Conservation (phyloP, 768 basidiomycete species). For the Rhodotorula kratochvilovae region DNA sequence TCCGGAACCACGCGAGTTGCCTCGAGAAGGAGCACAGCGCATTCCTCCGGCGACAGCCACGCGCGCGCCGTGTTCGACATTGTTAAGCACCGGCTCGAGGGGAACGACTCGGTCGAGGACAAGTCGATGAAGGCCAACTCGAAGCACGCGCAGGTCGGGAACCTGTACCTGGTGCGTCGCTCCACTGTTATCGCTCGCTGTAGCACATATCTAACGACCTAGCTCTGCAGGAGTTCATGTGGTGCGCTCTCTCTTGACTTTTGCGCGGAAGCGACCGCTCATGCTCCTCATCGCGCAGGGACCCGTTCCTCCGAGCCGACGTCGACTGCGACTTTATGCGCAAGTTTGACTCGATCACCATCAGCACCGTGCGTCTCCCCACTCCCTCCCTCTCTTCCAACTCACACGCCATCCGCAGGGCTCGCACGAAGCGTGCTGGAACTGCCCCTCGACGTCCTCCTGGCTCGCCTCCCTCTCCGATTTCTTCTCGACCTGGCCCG, state of each 20-base stretch:
- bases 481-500: not conserved
- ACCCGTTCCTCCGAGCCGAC: conserved; percentile 9
- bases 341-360: conserved; percentile 19
- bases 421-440: not conserved
- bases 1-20: conserved; percentile 18
- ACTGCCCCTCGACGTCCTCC: not conserved
- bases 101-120: conserved; percentile 20
- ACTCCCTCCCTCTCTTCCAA: not conserved
- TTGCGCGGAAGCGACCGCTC: too few relatives aligned
- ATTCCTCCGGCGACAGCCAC: conserved; percentile 24
- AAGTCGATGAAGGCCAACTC: conserved; percentile 12
- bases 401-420: not conserved
- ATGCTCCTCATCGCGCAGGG: not conserved
- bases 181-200: too few relatives aligned
- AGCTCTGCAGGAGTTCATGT: not conserved
- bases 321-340: conserved; percentile 10
- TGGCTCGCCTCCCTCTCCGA: not conserved
- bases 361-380: conserved; percentile 2
- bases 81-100: conserved; percentile 9
- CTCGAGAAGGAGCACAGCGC: not conserved
- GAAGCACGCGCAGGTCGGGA: not conserved
- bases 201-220: too few relatives aligned
- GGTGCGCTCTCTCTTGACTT: not conserved
- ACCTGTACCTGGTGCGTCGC: conserved; percentile 17
- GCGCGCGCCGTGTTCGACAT: conserved; percentile 16